Evolutionary conservation across 1,284 basidiomycete species (phyloP).

Genomic region (Moesziomyces antarcticus): DNA sequence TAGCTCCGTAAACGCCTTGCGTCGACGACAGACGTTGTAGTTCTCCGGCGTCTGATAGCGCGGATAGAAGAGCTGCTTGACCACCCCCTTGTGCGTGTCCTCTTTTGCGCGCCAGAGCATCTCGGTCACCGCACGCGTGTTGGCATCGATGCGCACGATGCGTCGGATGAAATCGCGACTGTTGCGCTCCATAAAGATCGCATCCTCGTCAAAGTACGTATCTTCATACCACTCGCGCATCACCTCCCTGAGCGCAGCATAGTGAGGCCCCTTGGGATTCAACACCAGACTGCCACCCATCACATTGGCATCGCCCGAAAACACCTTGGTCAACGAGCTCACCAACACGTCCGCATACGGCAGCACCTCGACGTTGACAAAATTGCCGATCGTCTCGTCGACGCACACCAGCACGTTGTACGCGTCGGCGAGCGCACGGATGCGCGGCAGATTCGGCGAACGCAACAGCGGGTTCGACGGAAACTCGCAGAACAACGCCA

Average conservation of each 20-base stretch:
- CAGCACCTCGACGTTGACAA: conserved; percentile 92
- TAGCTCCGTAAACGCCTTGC: conserved; percentile 42
- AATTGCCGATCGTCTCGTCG: conserved; percentile 97
- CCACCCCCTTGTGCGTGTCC: conserved; percentile 64
- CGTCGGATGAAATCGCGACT: conserved; percentile 89
- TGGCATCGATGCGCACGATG: conserved; percentile 81
- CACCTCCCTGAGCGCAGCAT: conserved; percentile 75
- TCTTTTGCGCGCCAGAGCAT: conserved; percentile 72
- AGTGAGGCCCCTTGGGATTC: conserved; percentile 81
- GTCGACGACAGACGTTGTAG: conserved; percentile 78
- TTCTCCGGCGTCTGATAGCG: conserved; percentile 79
- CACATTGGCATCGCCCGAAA: conserved; percentile 93
- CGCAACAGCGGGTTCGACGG: conserved; percentile 93
- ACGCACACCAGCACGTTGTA: conserved; percentile 89
- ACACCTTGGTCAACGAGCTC: conserved; percentile 92
- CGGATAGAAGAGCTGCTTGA: conserved; percentile 91
- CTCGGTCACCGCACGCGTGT: conserved; percentile 84
- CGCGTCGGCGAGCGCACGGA: conserved; percentile 85
- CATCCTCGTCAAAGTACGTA: conserved; percentile 88
- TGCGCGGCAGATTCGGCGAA: conserved; percentile 80
- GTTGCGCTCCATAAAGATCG: conserved; percentile 96
- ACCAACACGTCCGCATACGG: conserved; percentile 92
- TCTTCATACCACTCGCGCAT: conserved; percentile 82
- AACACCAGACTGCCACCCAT: conserved; percentile 84
- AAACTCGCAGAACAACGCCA: conserved; percentile 78